Conservation (phyloP, 495 filamentous ascomycete genomes). For the Tuber melanosporum region DNA sequence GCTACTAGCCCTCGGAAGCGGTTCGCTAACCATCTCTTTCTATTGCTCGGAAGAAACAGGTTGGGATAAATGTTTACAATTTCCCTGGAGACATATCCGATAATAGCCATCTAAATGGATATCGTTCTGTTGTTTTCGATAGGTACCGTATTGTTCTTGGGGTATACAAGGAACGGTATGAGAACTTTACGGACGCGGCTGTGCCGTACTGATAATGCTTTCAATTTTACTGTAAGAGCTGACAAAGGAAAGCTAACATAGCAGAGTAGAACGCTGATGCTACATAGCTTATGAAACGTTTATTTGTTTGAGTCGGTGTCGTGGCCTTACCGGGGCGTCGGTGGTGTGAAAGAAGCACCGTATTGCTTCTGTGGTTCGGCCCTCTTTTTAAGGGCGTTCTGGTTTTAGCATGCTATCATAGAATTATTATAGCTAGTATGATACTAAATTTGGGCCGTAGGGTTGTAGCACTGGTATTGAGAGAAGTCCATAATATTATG, state of each 20-base stretch:
- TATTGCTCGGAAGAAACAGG: no score
- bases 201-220: neutral
- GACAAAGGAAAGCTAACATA: neutral
- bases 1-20: no score
- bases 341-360: neutral
- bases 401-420: neutral
- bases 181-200: no score
- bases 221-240: neutral
- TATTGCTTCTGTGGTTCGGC: neutral
- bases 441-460: neutral
- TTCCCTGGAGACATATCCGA: no score
- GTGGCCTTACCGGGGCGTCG: neutral
- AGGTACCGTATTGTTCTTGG: no score
- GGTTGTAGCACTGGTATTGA: neutral
- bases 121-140: no score
- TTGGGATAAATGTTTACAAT: no score
- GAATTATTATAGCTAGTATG: neutral
- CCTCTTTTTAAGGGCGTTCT: neutral
- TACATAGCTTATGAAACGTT: neutral
- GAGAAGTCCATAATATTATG: neutral
- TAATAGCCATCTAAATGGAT: no score
- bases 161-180: no score
- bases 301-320: neutral
- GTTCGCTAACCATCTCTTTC: no score
- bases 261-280: neutral